phyloP scores from a whole-genome alignment of 2,329 filamentous ascomycete species.

The Paradendryphiella salina region DNA sequence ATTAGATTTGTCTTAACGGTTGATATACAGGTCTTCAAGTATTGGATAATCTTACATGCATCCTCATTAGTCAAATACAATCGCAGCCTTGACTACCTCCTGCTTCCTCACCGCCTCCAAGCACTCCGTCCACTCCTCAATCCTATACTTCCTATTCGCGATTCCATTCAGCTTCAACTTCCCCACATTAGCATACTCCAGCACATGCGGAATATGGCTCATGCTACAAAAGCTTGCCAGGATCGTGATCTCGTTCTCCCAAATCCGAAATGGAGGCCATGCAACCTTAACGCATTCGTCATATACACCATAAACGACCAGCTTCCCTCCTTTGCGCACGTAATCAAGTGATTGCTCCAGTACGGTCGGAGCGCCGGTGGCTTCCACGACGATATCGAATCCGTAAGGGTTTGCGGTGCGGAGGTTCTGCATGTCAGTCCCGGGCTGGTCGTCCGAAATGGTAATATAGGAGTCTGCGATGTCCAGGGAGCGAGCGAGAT shows the following conservation, averaged over 20 bases:
- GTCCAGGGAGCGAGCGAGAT: conserved; percentile 59
- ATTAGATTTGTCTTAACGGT: too few relatives aligned
- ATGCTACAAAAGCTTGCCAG: conserved; percentile 71
- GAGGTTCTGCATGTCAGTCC: conserved; percentile 60
- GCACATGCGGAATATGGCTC: conserved; percentile 43
- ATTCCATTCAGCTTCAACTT: conserved; percentile 68
- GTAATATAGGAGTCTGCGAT: conserved; percentile 55
- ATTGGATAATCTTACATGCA: not conserved
- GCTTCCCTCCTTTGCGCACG: conserved; percentile 69
- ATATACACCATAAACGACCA: conserved; percentile 75
- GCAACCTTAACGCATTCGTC: conserved; percentile 63
- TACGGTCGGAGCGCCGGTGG: conserved; percentile 69
- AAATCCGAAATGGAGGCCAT: conserved; percentile 74
- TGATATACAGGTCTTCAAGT: too few relatives aligned
- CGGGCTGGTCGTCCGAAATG: conserved; percentile 40
- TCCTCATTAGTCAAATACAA: conserved; percentile 61
- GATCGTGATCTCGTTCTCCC: conserved; percentile 69
- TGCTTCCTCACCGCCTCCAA: conserved; percentile 73
- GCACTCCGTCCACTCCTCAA: conserved; percentile 73
- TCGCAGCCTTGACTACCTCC: conserved; percentile 73
- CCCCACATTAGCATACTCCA: conserved; percentile 57
- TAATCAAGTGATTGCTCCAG: conserved; percentile 73
- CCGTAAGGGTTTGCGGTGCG: conserved; percentile 69
- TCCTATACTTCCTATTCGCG: conserved; percentile 71
- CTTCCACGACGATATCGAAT: conserved; percentile 73